Evolutionary conservation across 2,329 filamentous ascomycete species (phyloP).

Genomic region (Colletotrichum plurivorum): DNA sequence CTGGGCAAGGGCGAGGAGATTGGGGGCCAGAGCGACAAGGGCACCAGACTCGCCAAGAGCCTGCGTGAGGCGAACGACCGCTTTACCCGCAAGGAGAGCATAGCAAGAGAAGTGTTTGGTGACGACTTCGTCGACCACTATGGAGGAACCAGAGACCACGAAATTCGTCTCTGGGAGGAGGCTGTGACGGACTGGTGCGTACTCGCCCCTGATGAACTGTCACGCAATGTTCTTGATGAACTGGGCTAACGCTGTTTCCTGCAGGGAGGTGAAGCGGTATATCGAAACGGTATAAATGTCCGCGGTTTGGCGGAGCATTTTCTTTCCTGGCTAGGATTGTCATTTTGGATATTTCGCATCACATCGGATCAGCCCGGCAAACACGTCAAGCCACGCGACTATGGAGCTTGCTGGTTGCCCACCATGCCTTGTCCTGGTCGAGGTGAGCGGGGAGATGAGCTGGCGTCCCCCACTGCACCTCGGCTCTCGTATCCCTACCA

Average conservation of each 20-base stretch:
- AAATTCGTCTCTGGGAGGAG: conserved; percentile 92
- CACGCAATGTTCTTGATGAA: neutral
- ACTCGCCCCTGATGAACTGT: conserved; percentile 1
- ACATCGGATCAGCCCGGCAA: conserved; percentile 7
- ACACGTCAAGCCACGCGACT: conserved; percentile 23
- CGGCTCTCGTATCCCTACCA: conserved; percentile 11
- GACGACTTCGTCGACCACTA: conserved; percentile 97
- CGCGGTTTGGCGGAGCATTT: conserved; percentile 5
- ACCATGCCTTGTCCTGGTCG: conserved; percentile 1
- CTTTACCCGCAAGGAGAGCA: conserved; percentile 83
- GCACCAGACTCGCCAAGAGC: conserved; percentile 84
- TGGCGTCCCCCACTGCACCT: conserved; percentile 9
- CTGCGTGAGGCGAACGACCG: conserved; percentile 86
- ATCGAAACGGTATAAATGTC: conserved; percentile 77
- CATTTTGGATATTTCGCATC: conserved; percentile 5
- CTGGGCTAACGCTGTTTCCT: neutral
- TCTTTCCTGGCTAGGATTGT: conserved; percentile 13
- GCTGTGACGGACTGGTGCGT: conserved; percentile 96
- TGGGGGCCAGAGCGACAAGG: conserved; percentile 78
- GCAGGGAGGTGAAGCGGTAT: conserved; percentile 83
- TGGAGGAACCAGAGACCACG: conserved; percentile 92
- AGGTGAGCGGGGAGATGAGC: conserved; percentile 3
- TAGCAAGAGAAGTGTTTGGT: conserved; percentile 94
- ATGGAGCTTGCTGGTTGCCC: conserved; percentile 3
- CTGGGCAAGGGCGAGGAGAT: conserved; percentile 89